Evolutionary conservation across 179 eudicot species (phyloP), one percentile per base, ranked within the genome.

Genomic region (Silene vulgaris): DNA sequence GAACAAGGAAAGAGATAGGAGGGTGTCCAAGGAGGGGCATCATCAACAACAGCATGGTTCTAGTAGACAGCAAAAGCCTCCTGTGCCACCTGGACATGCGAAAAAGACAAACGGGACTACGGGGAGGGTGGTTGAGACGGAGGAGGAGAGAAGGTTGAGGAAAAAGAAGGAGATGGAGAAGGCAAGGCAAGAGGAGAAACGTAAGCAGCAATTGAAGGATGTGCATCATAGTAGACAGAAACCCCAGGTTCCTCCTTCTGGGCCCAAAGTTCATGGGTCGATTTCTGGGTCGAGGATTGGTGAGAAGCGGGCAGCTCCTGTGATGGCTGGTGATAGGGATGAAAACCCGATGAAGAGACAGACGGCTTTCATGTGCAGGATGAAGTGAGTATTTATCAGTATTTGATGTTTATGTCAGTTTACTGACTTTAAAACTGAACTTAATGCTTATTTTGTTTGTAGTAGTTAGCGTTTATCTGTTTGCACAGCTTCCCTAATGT

Each of bases 341-440:
- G 99, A 95, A 76, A 95, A 95, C 79, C 90, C 97, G 19, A 80
- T 95, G 85, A 95, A 95, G 88, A 90, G 92, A 86, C 99, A 93
- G 68, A 93, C 99, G 7, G 90, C 99, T 52, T 95, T 95, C 78
- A 79, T 95, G 78, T 95, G 99, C 89, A 87, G 96, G 81, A 80
- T 95, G 89, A 95, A 95, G 99, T 95, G 86, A 88, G 99, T 92
- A 75, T 78, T 54, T 76, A 62, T 3, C 48, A 40, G 23, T 13
- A 69, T 76, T 83, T 73, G 65, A 56, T 72, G 78, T 72, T 65
- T 7, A 21, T 77, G 69, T n/a, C 37, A 48, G 52, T 14, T 40
- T n/a, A 19, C 62, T 40, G 12, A 37, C 2, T 80, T 1, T 19
- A 48, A 16, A 0, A 52, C 17, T 52, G 59, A 52, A 5, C 59